phyloP scores from a whole-genome alignment of 2,329 filamentous ascomycete species.

The Neoarthrinium moseri region DNA sequence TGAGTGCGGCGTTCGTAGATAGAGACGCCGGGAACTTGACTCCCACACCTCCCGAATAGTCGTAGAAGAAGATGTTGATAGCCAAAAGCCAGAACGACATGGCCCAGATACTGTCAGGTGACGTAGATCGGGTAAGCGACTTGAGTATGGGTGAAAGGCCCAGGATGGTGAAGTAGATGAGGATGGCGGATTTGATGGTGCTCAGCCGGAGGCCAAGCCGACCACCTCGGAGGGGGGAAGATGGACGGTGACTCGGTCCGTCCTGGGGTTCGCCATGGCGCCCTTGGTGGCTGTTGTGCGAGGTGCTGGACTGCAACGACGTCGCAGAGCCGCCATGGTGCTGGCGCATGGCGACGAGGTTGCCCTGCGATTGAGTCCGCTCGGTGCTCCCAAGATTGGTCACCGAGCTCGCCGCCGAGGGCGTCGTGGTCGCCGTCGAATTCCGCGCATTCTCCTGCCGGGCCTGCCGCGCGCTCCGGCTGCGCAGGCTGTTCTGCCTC shows the following conservation, averaged over 20 bases:
- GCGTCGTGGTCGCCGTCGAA: slow-evolving; percentile 21
- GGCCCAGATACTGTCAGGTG: slow-evolving; percentile 94
- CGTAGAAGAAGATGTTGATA: slow-evolving; percentile 97
- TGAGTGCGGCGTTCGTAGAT: slow-evolving; percentile 92
- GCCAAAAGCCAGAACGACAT: slow-evolving; percentile 90
- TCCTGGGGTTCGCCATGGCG: slow-evolving; percentile 27
- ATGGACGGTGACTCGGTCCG: slow-evolving; percentile 31
- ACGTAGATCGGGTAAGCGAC: slow-evolving; percentile 90
- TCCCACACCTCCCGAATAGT: slow-evolving; percentile 75
- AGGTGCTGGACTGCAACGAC: slow-evolving; percentile 49
- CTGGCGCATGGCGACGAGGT: slow-evolving; percentile 35
- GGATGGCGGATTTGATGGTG: slow-evolving; percentile 85
- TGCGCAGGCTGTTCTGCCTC: slow-evolving; percentile 34
- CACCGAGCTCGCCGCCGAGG: slow-evolving; percentile 45
- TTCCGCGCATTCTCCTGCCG: slow-evolving; percentile 23
- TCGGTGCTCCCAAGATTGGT: slow-evolving; percentile 37
- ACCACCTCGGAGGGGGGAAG: slow-evolving; percentile 32
- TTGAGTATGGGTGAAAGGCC: slow-evolving; percentile 94
- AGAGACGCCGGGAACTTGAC: slow-evolving; percentile 70
- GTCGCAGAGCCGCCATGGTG: slow-evolving; percentile 54
- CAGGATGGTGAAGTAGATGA: slow-evolving; percentile 90
- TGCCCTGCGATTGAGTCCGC: slow-evolving; percentile 25
- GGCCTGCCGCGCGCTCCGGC: slow-evolving; percentile 31
- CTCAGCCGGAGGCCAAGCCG: slow-evolving; percentile 58
- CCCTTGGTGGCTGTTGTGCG: slow-evolving; percentile 29